Evolutionary conservation across 441 rosid genomes (phyloP), one percentile per base, ranked within the genome.

Genomic region (Rhodomyrtus psidioides): DNA sequence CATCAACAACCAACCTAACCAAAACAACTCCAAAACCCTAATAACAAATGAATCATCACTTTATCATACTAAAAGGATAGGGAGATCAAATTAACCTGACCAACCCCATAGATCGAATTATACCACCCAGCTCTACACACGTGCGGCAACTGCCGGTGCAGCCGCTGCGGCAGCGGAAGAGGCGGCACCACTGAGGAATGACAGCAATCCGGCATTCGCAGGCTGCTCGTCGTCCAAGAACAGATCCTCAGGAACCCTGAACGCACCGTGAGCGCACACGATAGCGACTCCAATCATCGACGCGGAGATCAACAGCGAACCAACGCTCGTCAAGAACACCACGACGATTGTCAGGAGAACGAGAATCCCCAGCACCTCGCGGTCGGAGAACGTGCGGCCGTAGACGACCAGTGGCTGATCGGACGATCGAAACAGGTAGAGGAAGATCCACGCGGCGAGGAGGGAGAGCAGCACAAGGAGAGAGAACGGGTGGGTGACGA

Each of bases 211-310:
- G 21, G 81, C 84, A 59, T 81, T 85, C 26, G 59, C 87, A 49
- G 87, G 81, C 84, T 85, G 84, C 74, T 85, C 84, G 51, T 85
- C 87, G 59, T 85, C 87, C 84, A 85, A 44, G 58, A 85, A 85
- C 60, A 85, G 84, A 42, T 85, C 87, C 81, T 85, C 87, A 6
- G 87, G 87, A 56, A 85, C 87, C 87, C 87, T 62, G 54, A 85
- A 85, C 2, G 87, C 87, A 0, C 87, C 87, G 58, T 85, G 87
- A 16, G 79, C 59, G 87, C 84, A 81, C 23, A 85, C 84, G 26
- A 85, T 28, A 26, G 79, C 87, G 21, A 85, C 42, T 53, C 87
- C 87, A 54, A 85, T 59, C 87, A 85, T 85, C 84, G 82, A 39
- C 27, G 87, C 87, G 54, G 87, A 85, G 60, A 82, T 85, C 84